Base-by-base conservation (phyloP, 2,329 filamentous ascomycete genomes). In the Verticillium nonalfalfae region DNA sequence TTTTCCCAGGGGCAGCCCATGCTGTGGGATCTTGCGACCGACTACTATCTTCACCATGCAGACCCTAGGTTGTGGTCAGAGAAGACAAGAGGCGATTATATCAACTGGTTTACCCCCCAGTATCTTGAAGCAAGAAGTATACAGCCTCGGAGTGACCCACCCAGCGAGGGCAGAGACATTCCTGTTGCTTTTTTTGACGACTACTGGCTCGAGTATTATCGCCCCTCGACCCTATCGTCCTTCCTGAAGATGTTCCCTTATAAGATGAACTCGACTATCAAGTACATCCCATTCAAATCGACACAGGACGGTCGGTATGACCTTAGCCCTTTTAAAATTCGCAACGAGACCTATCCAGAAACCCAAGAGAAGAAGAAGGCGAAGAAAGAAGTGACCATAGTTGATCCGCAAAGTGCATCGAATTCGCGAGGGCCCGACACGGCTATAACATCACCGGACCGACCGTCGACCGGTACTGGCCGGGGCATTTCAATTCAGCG, bases 141-240 rank as follows among this genome's bases (percentile, higher is more conserved):
- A 54, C 86, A 87, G 4, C 80, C 81, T 11, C n/a, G 21, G 7
- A 21, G 7, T 9, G 13, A 52, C 10, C 10, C 7, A 26, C 76
- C 75, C 3, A 72, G 74, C 39, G 73, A 78, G 26, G 66, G 71
- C 7, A 66, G 67, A 13, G 71, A 72, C 34, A 81, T 79, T 64
- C 78, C 79, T 7, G 75, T 90, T 3, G 77, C 81, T 3, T 86
- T 84, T 63, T 92, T 91, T 63, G 94, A 98, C 71, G 93, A 98
- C 73, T 99, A 97, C 74, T 99, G 95, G 95, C 81, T 95, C 7
- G 95, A 99, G 72, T 98, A 97, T 73, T 99, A 99, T 72, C 87
- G 93, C 14, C 95, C 95, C 0, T 83, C 91, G 7, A 91, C 90
- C 0, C 78, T 98, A 1, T 97, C 95, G 0, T 95, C 92, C 0